Conservation (phyloP, 371 early-diverging fungal species). For the Circinella minor region DNA sequence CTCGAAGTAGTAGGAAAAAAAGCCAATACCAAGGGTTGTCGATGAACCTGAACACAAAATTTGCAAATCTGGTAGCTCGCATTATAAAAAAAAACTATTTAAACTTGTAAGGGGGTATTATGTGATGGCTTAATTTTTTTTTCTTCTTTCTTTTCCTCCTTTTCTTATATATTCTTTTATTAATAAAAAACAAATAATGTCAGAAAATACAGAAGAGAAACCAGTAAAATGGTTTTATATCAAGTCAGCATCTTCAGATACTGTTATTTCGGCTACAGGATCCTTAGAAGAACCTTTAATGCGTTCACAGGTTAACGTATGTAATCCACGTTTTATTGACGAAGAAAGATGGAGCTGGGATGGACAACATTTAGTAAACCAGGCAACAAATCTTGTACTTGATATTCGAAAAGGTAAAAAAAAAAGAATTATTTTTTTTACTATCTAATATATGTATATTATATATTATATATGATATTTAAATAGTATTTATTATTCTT, state of each 20-base stretch:
- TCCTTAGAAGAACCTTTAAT: constrained; percentile 10
- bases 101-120: neutral
- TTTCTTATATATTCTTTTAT: neutral
- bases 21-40: neutral
- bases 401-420: constrained; percentile 53
- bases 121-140: neutral
- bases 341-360: constrained; percentile 53
- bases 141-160: constrained; percentile 11
- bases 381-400: constrained; percentile 44
- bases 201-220: neutral
- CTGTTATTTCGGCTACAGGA: constrained; percentile 36
- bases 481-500: no score
- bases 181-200: neutral
- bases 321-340: constrained; percentile 32
- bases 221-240: constrained; percentile 46
- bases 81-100: neutral
- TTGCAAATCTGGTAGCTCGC: neutral
- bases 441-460: no score
- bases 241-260: constrained; percentile 36
- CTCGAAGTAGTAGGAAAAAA: no score
- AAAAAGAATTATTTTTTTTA: no score
- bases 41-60: constrained; percentile 3
- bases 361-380: constrained; percentile 42
- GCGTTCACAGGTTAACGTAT: constrained; percentile 47
- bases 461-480: no score